Percentiles rank a stretch among this genome's conserved stretches.
These are phyloP conservation scores for Suhomyces panamericanus DNA, from an alignment of 1,139 yeast genomes.

Conservation along the genomic window DNA sequence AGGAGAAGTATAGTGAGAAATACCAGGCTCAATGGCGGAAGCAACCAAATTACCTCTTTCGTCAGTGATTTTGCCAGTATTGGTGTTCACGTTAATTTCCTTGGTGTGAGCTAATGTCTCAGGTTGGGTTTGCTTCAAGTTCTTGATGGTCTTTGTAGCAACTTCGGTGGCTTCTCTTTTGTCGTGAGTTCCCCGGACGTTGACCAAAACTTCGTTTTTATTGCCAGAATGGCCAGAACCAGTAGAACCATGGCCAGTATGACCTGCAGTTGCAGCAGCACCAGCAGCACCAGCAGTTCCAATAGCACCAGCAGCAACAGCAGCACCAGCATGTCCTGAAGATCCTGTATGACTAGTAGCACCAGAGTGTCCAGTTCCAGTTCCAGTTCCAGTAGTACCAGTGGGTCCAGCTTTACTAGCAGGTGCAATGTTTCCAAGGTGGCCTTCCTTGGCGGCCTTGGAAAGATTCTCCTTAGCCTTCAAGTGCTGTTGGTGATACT, in stretches of 20 bases:
- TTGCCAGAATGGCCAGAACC: not conserved
- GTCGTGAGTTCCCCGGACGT: slow-evolving; percentile 34
- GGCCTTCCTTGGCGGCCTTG: slow-evolving; percentile 19
- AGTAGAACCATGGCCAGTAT: slow-evolving; percentile 8
- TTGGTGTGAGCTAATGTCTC: slow-evolving; percentile 26
- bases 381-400: no score
- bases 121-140: slow-evolving; percentile 27
- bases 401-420: no score
- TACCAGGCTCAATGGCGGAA: not conserved
- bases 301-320: no score
- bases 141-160: slow-evolving; percentile 33
- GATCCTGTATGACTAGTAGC: no score
- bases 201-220: slow-evolving; percentile 23
- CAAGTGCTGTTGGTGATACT: slow-evolving; percentile 18
- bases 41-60: slow-evolving; percentile 23
- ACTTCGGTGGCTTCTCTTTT: slow-evolving; percentile 29
- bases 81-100: slow-evolving; percentile 34
- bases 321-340: no score
- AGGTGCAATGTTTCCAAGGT: slow-evolving; percentile 16
- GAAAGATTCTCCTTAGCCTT: slow-evolving; percentile 17
- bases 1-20: no score
- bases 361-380: no score
- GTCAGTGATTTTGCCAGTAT: slow-evolving; percentile 33
- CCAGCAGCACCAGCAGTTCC: no score
- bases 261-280: slow-evolving; percentile 4